These are phyloP conservation scores for Lagenaria siceraria DNA, from an alignment of 306 rosid species.

Conservation along the genomic window DNA sequence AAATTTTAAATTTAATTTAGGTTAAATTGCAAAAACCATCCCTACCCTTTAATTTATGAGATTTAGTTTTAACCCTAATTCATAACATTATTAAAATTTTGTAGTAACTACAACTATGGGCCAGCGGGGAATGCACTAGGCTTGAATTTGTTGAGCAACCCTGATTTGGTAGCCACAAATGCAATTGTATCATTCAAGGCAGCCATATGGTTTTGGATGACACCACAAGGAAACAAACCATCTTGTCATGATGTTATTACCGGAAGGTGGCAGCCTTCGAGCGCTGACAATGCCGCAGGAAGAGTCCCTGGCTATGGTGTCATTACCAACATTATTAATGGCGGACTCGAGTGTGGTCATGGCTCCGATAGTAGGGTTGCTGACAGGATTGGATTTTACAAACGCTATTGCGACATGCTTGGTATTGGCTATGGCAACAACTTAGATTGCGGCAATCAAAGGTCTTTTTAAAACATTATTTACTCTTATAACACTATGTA, in stretches of 20 bases:
- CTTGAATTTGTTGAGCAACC: constrained; percentile 33
- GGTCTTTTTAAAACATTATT: neutral
- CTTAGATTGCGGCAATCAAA: constrained; percentile 28
- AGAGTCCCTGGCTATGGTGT: constrained; percentile 20
- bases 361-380: constrained; percentile 15
- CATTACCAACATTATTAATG: constrained; percentile 30
- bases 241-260: constrained; percentile 51
- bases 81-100: neutral
- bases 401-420: constrained; percentile 22
- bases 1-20: too few relatives aligned
- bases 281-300: constrained; percentile 16
- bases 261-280: constrained; percentile 33
- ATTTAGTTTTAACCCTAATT: neutral
- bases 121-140: constrained; percentile 27
- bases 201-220: constrained; percentile 79
- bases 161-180: constrained; percentile 38
- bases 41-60: too few relatives aligned
- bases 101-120: constrained; percentile 57
- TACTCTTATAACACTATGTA: neutral
- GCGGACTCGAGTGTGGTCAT: constrained; percentile 29
- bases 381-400: constrained; percentile 25
- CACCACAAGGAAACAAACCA: constrained; percentile 51
- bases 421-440: constrained; percentile 12
- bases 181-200: constrained; percentile 40
- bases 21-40: too few relatives aligned